These are phyloP conservation scores for Exophiala viscosa DNA, from an alignment of 2,329 filamentous ascomycete species.

Conservation along the genomic window DNA sequence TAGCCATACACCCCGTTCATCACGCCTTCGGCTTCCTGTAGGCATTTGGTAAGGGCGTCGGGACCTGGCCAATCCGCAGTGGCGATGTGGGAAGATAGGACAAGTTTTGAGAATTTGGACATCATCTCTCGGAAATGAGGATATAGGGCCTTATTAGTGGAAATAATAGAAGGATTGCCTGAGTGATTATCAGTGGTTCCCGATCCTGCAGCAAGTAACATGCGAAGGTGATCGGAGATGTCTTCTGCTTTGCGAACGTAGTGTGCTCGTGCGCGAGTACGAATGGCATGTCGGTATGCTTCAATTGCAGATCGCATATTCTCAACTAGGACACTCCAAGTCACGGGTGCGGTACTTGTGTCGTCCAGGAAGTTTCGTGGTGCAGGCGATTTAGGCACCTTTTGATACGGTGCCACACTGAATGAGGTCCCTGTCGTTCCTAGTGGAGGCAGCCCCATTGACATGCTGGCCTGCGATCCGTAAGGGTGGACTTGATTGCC, in stretches of 20 bases:
- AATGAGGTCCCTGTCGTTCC: conserved; percentile 55
- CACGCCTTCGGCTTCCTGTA: conserved; percentile 96
- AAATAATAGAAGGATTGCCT: conserved; percentile 98
- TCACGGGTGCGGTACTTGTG: conserved; percentile 71
- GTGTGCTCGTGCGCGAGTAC: conserved; percentile 75
- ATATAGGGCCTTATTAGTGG: conserved; percentile 93
- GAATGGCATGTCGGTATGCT: conserved; percentile 84
- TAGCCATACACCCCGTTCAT: conserved; percentile 92
- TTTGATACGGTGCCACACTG: conserved; percentile 46
- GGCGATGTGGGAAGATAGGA: conserved; percentile 95
- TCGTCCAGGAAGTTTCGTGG: conserved; percentile 89
- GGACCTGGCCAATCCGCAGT: conserved; percentile 92
- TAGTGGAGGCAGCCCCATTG: conserved; percentile 40
- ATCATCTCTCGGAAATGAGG: conserved; percentile 99
- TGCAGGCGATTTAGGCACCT: conserved; percentile 50
- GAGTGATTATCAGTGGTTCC: conserved; percentile 98
- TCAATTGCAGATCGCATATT: conserved; percentile 93
- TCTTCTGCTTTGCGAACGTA: conserved; percentile 95
- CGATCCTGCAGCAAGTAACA: conserved; percentile 91
- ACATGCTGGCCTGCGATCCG: conserved; percentile 16
- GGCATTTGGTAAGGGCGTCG: conserved; percentile 89
- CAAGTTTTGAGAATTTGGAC: conserved; percentile 99
- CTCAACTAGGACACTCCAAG: conserved; percentile 83
- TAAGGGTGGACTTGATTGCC: conserved; percentile 6
- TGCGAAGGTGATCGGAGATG: conserved; percentile 90